Base-by-base conservation (phyloP, 306 rosid species). In the Prunus campanulata region DNA sequence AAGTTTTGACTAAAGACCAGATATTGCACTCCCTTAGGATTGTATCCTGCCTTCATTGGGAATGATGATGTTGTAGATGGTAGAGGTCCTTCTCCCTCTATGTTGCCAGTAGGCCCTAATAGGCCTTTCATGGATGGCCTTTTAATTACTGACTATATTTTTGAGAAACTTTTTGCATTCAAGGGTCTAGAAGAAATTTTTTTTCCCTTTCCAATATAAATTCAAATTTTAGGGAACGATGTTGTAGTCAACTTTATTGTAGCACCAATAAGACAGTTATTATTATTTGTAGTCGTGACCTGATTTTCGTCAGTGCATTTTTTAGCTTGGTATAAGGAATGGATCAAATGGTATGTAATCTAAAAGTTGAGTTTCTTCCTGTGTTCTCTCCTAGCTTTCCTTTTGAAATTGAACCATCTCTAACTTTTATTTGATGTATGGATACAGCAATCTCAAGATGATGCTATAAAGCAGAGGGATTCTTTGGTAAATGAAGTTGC, bases 381-480 rank as follows among this genome's bases (percentile, higher is more conserved):
- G 20, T 66, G 16, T 72, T 69, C 54, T 68, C 32, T 71, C 44
- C 44, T 81, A 62, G 54, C 25, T 63, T 16, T 78, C 51, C 63
- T 66, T 24, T 29, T 29, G 71, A 24, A 60, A 74, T 73, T 60
- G 46, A 63, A 61, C 55, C 67, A 48, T 80, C 56, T 75, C 49
- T 25, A 15, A 52, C 39, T 81, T 74, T 54, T 25, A 47, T 77
- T 77, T 77, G 54, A 68, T 87, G 74, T 77, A 67, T 70, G 69
- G 20, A 48, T 56, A 30, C 71, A 95, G 99, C 70, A 93, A 80
- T 89, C 97, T 82, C 97, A 92, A 85, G 99, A 92, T 55, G 99
- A 95, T 65, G 97, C 99, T 29, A 78, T 87, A 54, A 95, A 87
- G 86, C 97, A 90, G 78, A 95, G 92, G 85, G 99, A 92, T 62